Percentiles rank a stretch among this genome's conserved stretches.
These are phyloP conservation scores for Cardamine occulta DNA, from an alignment of 345 rosid species.

Conservation along the genomic window DNA sequence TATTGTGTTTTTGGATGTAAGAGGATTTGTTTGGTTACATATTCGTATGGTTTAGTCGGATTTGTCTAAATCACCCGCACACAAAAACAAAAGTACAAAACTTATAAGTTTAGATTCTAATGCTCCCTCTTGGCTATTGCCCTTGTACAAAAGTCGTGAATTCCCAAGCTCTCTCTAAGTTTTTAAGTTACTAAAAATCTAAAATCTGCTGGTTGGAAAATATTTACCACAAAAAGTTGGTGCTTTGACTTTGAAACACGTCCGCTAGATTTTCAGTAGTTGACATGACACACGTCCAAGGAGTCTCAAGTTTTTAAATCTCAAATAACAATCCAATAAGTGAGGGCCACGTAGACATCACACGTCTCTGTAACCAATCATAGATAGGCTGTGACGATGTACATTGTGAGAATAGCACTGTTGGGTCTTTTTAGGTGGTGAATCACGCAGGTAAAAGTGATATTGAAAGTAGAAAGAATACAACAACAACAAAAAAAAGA, in stretches of 20 bases:
- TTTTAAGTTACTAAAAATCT: not conserved
- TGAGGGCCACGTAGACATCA: not conserved
- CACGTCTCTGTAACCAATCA: conserved; percentile 32
- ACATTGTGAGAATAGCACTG: conserved; percentile 22
- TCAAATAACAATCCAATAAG: conserved; percentile 3
- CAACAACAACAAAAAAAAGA: not conserved
- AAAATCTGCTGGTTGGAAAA: not conserved
- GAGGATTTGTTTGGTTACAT: too few relatives aligned
- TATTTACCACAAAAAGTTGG: not conserved
- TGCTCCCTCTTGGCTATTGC: too few relatives aligned
- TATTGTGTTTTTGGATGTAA: too few relatives aligned
- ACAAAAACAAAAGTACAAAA: too few relatives aligned
- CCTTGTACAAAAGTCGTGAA: too few relatives aligned
- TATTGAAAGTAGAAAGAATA: not conserved
- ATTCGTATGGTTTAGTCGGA: too few relatives aligned
- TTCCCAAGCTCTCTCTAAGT: not conserved
- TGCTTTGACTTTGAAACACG: conserved; percentile 30
- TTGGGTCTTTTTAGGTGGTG: not conserved
- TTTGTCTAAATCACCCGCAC: too few relatives aligned
- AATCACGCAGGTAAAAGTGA: not conserved
- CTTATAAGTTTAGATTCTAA: too few relatives aligned
- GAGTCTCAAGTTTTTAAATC: not conserved
- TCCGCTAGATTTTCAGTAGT: not conserved
- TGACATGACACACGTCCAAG: too few relatives aligned
- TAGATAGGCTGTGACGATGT: not conserved